A percentile compares a stretch with the other conserved stretches of the same genome.
Evolutionary conservation across 2,329 filamentous ascomycete genomes (phyloP).

Genomic region (Colletotrichum horii): DNA sequence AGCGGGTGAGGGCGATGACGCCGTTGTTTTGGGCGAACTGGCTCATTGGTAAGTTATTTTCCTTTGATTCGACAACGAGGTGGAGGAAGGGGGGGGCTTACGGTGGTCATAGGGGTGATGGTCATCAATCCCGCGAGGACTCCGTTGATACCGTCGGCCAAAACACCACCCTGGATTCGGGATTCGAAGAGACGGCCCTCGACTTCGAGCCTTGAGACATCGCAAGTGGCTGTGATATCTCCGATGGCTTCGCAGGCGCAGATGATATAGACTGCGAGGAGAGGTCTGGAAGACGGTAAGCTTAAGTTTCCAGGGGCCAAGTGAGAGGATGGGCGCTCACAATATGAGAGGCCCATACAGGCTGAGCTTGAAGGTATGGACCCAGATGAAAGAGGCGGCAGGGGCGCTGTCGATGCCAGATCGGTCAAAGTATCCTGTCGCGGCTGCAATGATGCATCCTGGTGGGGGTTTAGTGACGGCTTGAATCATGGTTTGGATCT

Average conservation of each 20-base stretch:
- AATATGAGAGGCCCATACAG: conserved; percentile 78
- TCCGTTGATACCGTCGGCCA: conserved; percentile 80
- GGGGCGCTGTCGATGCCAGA: conserved; percentile 75
- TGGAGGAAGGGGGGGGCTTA: not conserved
- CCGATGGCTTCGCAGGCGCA: conserved; percentile 81
- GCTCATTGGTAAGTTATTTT: not conserved
- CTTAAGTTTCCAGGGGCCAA: not conserved
- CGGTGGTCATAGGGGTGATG: conserved; percentile 77
- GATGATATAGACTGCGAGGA: conserved; percentile 74
- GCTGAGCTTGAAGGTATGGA: conserved; percentile 74
- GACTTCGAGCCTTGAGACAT: conserved; percentile 78
- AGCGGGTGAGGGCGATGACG: conserved; percentile 81
- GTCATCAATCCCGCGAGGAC: conserved; percentile 78
- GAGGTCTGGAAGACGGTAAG: conserved; percentile 41
- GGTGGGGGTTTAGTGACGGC: conserved; percentile 35
- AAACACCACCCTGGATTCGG: conserved; percentile 78
- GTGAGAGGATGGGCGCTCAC: not conserved
- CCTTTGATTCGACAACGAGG: not conserved
- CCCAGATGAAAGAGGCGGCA: conserved; percentile 78
- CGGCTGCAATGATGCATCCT: conserved; percentile 80
- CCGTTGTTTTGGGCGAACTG: conserved; percentile 83
- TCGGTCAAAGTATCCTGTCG: conserved; percentile 79
- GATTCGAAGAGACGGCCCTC: conserved; percentile 75
- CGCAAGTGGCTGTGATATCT: conserved; percentile 81
- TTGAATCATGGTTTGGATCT: not conserved